Conservation (phyloP, 495 filamentous ascomycete species). For the Talaromyces wortmannii region DNA sequence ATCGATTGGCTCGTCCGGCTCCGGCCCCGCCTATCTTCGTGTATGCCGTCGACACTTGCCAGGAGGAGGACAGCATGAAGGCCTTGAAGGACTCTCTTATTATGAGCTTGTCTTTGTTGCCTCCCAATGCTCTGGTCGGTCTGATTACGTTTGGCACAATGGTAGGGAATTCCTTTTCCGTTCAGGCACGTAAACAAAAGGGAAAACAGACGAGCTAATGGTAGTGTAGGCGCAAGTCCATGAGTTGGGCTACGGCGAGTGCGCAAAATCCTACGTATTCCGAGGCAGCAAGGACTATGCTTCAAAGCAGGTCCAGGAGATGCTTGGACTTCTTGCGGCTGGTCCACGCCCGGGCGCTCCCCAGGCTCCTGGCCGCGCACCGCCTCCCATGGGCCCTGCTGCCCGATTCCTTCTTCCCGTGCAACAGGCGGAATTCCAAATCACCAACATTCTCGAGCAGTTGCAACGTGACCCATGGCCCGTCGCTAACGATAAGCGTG, state of each 20-base stretch:
- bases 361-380: slow-evolving; percentile 68
- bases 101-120: slow-evolving; percentile 92
- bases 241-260: slow-evolving; percentile 96
- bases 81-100: slow-evolving; percentile 94
- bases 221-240: slow-evolving; percentile 78
- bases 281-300: slow-evolving; percentile 95
- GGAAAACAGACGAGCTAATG: slow-evolving; percentile 21
- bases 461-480: slow-evolving; percentile 98
- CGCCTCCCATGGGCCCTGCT: slow-evolving; percentile 67
- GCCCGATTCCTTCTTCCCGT: slow-evolving; percentile 92
- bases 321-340: slow-evolving; percentile 75
- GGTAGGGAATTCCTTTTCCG: slow-evolving; percentile 41
- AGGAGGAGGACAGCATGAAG: slow-evolving; percentile 95
- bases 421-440: slow-evolving; percentile 94
- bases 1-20: slow-evolving; percentile 85
- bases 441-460: slow-evolving; percentile 94
- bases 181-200: neutral
- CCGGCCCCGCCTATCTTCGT: slow-evolving; percentile 94
- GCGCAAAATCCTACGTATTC: slow-evolving; percentile 99
- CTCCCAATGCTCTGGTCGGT: slow-evolving; percentile 88
- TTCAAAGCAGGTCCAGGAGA: slow-evolving; percentile 96
- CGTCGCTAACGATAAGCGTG: slow-evolving; percentile 87
- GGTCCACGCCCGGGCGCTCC: slow-evolving; percentile 74
- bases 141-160: slow-evolving; percentile 96
- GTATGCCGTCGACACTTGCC: slow-evolving; percentile 97